Percentiles rank a stretch among this genome's conserved stretches.
Evolutionary conservation across 208 protist genomes (phyloP).

Genomic region (Leishmania turanica): DNA sequence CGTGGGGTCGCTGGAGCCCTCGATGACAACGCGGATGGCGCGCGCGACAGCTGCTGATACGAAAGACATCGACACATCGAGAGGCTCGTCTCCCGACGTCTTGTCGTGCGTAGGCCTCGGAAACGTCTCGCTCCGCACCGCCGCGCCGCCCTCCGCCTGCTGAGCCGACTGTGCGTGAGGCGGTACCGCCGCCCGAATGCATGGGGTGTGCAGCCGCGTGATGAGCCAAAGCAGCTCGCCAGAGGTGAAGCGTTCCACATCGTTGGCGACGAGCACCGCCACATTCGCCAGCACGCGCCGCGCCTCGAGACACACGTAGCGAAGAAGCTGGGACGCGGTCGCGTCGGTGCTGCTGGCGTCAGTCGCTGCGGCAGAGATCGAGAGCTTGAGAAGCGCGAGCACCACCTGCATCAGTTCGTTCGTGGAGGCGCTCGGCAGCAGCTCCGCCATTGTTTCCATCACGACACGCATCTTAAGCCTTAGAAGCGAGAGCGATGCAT

Average conservation of each 20-base stretch:
- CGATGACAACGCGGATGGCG: slow-evolving; percentile 6
- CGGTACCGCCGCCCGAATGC: background rate
- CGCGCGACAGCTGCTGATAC: slow-evolving; percentile 27
- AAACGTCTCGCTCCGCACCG: no score
- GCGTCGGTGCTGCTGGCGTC: background rate
- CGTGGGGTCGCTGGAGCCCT: background rate
- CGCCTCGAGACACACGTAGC: slow-evolving; percentile 13
- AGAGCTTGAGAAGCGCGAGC: slow-evolving; percentile 24
- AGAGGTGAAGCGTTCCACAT: slow-evolving; percentile 22
- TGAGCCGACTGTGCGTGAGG: background rate
- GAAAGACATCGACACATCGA: slow-evolving; percentile 24
- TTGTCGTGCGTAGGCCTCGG: background rate
- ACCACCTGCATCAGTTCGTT: slow-evolving; percentile 22
- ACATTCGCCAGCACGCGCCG: slow-evolving; percentile 30
- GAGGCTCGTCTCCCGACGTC: background rate
- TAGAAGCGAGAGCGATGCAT: background rate
- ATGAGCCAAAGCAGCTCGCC: slow-evolving; percentile 26
- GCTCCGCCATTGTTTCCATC: slow-evolving; percentile 22
- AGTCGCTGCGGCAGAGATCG: background rate
- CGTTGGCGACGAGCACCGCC: slow-evolving; percentile 29
- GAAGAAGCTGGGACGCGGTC: background rate
- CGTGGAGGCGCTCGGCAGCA: slow-evolving; percentile 32
- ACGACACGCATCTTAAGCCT: slow-evolving; percentile 7
- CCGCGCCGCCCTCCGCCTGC: background rate
- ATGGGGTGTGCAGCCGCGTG: slow-evolving; percentile 26